Evolutionary conservation across 148 eudicot genomes (phyloP), one percentile per base, ranked within the genome.

Genomic region (Rheum nobile): DNA sequence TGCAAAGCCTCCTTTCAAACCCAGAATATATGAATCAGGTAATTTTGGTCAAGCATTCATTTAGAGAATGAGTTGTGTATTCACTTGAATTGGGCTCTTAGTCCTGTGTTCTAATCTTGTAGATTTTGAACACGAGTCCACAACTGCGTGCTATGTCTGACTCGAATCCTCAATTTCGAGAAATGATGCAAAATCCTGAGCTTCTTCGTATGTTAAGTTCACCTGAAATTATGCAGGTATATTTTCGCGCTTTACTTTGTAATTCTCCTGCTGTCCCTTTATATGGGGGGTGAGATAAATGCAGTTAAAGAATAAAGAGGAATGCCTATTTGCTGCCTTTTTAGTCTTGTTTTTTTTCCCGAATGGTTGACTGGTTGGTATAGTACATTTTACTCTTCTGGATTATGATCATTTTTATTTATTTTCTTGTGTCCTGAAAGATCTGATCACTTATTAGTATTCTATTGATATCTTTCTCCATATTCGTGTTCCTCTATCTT

Each of bases 121-220:
- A 71, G 73, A 71, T 71, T 38, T 17, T 71, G 73, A 86, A 85
- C 61, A 61, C 77, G 47, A 89, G 82, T 76, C 98, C 96, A 6
- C 98, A 90, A 74, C 82, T 90, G 72, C 93, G 88, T 65, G 80
- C 83, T 79, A 83, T 90, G 92, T 80, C 93, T 28, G 96, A 93
- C 57, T 34, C 76, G 78, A 92, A 90, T 44, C 96, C 96, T 71
- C 98, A 92, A 69, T 82, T 92, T 75, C 90, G 96, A 79, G 98
- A 92, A 82, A 86, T 90, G 93, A 84, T 92, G 96, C 98, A 90
- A 80, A 90, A 90, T 82, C 93, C 98, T 29, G 98, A 90, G 73
- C 47, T 89, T 80, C 83, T 90, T 80, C 89, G 92, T 76, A 88
- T 90, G 68, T 73, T 93, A 38, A 78, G 90, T 48, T 82, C 89